Evolutionary conservation across 1,284 basidiomycete species (phyloP).

Genomic region (Ceratobasidium sp.): DNA sequence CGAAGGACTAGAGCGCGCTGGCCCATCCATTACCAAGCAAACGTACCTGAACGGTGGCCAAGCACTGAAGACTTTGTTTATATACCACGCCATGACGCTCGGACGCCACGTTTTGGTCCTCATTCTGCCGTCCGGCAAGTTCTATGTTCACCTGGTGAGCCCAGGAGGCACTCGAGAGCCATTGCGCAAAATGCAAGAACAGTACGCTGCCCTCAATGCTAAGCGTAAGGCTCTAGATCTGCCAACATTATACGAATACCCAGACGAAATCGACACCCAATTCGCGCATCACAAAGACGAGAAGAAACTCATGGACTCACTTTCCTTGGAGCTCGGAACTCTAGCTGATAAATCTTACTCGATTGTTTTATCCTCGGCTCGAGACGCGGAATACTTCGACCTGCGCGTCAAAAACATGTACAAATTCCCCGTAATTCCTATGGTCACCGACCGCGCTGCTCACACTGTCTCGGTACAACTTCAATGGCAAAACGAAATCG

Average conservation of each 20-base stretch:
- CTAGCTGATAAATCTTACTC: conserved; percentile 75
- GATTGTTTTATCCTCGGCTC: conserved; percentile 87
- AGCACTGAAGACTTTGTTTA: conserved; percentile 84
- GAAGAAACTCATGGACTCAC: conserved; percentile 81
- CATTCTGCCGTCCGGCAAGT: conserved; percentile 78
- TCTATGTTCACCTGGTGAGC: conserved; percentile 91
- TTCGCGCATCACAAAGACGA: conserved; percentile 85
- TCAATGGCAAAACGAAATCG: conserved; percentile 79
- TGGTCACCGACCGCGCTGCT: conserved; percentile 78
- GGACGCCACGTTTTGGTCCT: conserved; percentile 91
- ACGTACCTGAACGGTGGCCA: conserved; percentile 82
- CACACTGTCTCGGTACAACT: conserved; percentile 77
- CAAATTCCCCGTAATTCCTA: conserved; percentile 89
- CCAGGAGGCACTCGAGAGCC: conserved; percentile 85
- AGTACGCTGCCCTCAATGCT: conserved; percentile 70
- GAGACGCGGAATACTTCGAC: conserved; percentile 89
- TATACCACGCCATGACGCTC: conserved; percentile 83
- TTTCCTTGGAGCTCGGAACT: conserved; percentile 86
- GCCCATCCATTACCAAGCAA: conserved; percentile 68
- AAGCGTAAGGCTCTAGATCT: conserved; percentile 52
- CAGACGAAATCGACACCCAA: conserved; percentile 73
- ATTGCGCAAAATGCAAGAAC: conserved; percentile 78
- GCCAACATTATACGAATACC: conserved; percentile 69
- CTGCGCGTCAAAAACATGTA: conserved; percentile 73
- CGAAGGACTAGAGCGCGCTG: conserved; percentile 78